Percentiles rank a stretch among this genome's conserved stretches.
Conservation (phyloP, 2,329 filamentous ascomycete species). For the Alternaria ventricosa region DNA sequence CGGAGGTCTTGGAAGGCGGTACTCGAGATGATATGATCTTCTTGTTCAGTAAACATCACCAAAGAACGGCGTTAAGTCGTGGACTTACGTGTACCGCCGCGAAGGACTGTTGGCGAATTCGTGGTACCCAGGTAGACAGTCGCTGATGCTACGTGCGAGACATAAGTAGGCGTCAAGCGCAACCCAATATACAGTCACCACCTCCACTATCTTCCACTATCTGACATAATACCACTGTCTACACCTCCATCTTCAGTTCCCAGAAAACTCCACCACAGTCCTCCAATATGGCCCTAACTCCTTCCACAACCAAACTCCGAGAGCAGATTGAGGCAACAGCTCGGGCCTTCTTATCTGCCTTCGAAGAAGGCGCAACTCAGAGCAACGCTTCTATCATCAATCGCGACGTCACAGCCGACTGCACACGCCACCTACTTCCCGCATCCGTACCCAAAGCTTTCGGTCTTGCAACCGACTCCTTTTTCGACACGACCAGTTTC, state of each 20-base stretch:
- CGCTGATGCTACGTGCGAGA: not conserved
- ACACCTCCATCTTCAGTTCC: not conserved
- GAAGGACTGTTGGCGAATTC: not conserved
- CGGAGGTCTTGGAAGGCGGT: not conserved
- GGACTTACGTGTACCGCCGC: not conserved
- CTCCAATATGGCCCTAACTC: not conserved
- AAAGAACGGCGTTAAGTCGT: not conserved
- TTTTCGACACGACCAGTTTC: constrained; percentile 1
- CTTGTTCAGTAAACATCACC: not conserved
- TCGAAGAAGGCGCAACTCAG: constrained; percentile 5
- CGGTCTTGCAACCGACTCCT: not conserved
- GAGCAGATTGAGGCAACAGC: constrained; percentile 2
- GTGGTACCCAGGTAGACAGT: not conserved
- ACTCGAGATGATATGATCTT: not conserved
- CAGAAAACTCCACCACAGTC: not conserved
- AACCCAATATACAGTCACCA: not conserved
- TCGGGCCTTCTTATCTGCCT: constrained; percentile 1
- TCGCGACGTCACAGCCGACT: constrained; percentile 7
- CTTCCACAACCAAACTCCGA: not conserved
- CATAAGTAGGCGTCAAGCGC: not conserved
- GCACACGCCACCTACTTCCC: constrained; percentile 3
- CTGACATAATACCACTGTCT: not conserved
- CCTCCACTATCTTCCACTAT: not conserved
- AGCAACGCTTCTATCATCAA: constrained; percentile 7
- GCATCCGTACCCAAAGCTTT: not conserved